These are phyloP conservation scores for Cryptococcus amylolentus DNA, from an alignment of 1,284 basidiomycete genomes.

Conservation along the genomic window DNA sequence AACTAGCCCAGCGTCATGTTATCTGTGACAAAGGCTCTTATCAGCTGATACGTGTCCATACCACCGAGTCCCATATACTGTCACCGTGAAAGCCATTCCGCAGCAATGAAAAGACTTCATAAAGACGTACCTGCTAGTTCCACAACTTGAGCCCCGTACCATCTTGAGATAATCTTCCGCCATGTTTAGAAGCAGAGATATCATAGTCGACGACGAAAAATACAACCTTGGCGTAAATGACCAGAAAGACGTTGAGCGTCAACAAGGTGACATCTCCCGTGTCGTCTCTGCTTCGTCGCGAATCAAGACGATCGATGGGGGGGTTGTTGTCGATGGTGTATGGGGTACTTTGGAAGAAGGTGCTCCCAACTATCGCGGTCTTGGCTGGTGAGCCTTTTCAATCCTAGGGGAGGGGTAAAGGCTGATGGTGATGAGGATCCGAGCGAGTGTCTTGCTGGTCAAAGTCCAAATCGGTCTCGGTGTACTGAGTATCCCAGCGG, in stretches of 20 bases:
- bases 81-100: too few relatives aligned
- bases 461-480: slow-evolving; percentile 45
- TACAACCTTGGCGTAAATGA: too few relatives aligned
- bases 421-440: slow-evolving; percentile 19
- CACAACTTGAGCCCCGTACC: too few relatives aligned
- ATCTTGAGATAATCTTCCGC: too few relatives aligned
- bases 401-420: neutral
- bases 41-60: too few relatives aligned
- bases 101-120: too few relatives aligned
- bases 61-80: too few relatives aligned
- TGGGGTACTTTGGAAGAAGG: slow-evolving; percentile 38
- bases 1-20: too few relatives aligned
- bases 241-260: neutral
- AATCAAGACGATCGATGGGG: neutral
- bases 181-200: too few relatives aligned
- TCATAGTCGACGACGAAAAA: too few relatives aligned
- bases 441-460: slow-evolving; percentile 33
- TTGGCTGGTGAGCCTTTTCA: slow-evolving; percentile 31
- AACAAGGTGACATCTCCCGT: neutral
- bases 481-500: slow-evolving; percentile 34
- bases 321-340: slow-evolving; percentile 30
- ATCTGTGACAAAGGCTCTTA: too few relatives aligned
- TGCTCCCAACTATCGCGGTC: slow-evolving; percentile 41
- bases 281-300: neutral
- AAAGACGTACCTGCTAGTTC: too few relatives aligned